A percentile compares a stretch with the other conserved stretches of the same genome.
These are phyloP conservation scores for Amanita pseudoporphyria DNA, from an alignment of 768 basidiomycete genomes.

Conservation along the genomic window DNA sequence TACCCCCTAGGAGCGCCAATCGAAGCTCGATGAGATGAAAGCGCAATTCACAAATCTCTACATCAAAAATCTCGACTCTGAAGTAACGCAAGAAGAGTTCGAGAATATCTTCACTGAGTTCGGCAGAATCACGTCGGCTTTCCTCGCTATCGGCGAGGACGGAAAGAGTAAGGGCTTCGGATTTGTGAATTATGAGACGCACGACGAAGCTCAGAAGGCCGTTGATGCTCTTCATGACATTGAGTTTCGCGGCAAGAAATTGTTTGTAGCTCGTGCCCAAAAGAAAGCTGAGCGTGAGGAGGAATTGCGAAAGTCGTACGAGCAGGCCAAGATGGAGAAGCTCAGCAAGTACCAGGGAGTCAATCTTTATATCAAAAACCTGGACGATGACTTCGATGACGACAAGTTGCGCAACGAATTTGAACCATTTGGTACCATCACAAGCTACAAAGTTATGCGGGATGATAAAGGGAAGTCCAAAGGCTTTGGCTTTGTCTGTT, in stretches of 20 bases:
- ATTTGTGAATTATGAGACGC: constrained; percentile 92
- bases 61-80: constrained; percentile 90
- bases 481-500: constrained; percentile 99
- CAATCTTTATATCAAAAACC: constrained; percentile 99
- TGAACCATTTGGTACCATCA: constrained; percentile 94
- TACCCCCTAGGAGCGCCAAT: constrained; percentile 73
- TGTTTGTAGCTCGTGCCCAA: constrained; percentile 95
- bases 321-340: constrained; percentile 95
- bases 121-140: constrained; percentile 83
- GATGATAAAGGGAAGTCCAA: constrained; percentile 91
- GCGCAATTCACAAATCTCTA: constrained; percentile 97
- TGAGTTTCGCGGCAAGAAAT: constrained; percentile 78
- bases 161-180: constrained; percentile 97
- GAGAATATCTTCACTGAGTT: constrained; percentile 66
- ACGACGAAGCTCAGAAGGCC: constrained; percentile 87
- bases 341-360: constrained; percentile 97
- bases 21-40: constrained; percentile 97
- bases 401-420: constrained; percentile 96
- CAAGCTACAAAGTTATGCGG: constrained; percentile 98
- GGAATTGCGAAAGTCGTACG: constrained; percentile 87
- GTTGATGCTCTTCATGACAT: constrained; percentile 84
- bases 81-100: constrained; percentile 82
- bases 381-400: constrained; percentile 97
- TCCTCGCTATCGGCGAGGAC: constrained; percentile 74
- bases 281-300: constrained; percentile 99